Conservation (phyloP, 163 green algal species). For the Scenedesmus sp. region DNA sequence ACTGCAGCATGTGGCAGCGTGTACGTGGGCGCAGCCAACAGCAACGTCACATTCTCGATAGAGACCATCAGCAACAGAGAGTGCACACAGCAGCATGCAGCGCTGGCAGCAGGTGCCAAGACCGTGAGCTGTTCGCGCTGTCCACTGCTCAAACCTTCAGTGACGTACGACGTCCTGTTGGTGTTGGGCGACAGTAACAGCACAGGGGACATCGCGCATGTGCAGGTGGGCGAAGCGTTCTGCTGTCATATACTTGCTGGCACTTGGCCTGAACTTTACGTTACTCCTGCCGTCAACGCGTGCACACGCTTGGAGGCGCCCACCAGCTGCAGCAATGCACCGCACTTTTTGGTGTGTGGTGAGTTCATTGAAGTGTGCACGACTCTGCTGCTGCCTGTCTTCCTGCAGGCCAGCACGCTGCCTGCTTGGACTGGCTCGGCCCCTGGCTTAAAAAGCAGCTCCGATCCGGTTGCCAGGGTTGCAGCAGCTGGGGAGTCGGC, state of each 20-base stretch:
- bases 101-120: background rate
- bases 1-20: constrained; percentile 34
- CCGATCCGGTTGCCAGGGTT: background rate
- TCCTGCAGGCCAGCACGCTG: constrained; percentile 13
- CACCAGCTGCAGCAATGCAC: background rate
- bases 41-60: constrained; percentile 16
- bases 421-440: background rate
- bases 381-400: too few relatives aligned
- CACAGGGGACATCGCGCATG: background rate
- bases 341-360: too few relatives aligned
- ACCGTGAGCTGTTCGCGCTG: constrained; percentile 35
- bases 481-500: background rate
- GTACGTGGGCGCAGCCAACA: constrained; percentile 11
- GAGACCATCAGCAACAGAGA: background rate
- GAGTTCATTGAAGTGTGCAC: too few relatives aligned
- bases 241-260: too few relatives aligned
- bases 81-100: constrained; percentile 17
- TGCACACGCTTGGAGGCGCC: too few relatives aligned
- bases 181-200: background rate
- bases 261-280: too few relatives aligned
- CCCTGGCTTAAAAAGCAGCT: background rate
- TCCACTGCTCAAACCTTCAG: background rate
- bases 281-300: too few relatives aligned
- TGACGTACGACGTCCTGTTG: constrained; percentile 33
- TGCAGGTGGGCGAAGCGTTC: background rate